phyloP scores from a whole-genome alignment of 306 rosid species.

The Boehmeria nivea region DNA sequence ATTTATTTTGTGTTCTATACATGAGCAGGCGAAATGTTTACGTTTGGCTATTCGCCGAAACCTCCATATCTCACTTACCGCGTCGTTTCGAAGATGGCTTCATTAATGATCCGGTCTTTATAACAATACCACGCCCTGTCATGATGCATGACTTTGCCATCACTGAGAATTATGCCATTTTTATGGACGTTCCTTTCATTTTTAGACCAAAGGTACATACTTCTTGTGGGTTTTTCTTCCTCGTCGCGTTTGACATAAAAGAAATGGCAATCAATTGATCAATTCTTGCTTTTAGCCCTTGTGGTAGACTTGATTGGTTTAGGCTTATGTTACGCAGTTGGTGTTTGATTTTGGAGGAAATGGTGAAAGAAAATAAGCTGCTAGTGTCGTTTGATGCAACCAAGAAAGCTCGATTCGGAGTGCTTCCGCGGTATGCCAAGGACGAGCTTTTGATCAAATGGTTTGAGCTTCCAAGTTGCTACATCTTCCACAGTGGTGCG shows the following conservation, averaged over 20 bases:
- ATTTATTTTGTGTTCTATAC: no score
- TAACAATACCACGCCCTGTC: constrained; percentile 76
- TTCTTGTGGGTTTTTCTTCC: no score
- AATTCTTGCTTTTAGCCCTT: no score
- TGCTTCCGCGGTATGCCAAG: constrained; percentile 89
- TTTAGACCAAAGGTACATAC: constrained; percentile 84
- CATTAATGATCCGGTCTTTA: constrained; percentile 91
- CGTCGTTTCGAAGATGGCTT: constrained; percentile 81
- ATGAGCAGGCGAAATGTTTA: constrained; percentile 98
- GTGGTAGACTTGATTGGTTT: no score
- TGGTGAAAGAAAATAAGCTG: constrained; percentile 81
- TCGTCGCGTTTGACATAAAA: no score
- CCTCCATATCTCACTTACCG: constrained; percentile 91
- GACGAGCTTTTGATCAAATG: constrained; percentile 75
- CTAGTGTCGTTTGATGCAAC: constrained; percentile 72
- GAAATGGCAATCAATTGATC: no score
- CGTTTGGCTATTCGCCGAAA: constrained; percentile 79
- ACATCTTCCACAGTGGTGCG: constrained; percentile 89
- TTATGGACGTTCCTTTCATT: constrained; percentile 86
- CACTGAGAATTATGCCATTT: constrained; percentile 77
- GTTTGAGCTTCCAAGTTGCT: constrained; percentile 97
- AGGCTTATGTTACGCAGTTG: no score
- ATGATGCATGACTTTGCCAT: constrained; percentile 98
- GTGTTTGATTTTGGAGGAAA: no score
- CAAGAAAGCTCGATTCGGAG: constrained; percentile 85